Base-by-base conservation (phyloP, 2,329 filamentous ascomycete genomes). In the Scedosporium dehoogii region DNA sequence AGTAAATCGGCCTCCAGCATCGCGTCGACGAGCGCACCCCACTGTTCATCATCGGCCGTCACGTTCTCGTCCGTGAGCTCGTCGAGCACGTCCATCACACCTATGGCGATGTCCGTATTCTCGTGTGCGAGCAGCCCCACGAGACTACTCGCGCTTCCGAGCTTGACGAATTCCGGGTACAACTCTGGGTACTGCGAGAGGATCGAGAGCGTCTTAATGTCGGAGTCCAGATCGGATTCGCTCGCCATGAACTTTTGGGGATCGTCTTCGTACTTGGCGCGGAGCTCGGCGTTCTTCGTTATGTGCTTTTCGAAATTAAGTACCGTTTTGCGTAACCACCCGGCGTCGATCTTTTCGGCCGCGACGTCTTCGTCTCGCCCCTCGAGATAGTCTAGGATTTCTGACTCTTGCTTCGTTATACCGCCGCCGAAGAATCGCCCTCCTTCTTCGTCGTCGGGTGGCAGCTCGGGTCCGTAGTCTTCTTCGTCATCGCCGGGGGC, bases 1-100 rank as follows among this genome's bases (percentile, higher is more conserved):
- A 94, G 73, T 10, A 96, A 74, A 71, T 94, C 90, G 1, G 88
- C 85, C 51, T 86, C 83, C 4, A 88, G 70, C 69, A 87, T 73
- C 3, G 80, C 85, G 72, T 84, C 85, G 0, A 92, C 91, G 7
- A 99, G 76, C 1, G 76, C 79, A 64, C 89, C 85, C 91, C 92
- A 97, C 69, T 97, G 86, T 62, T 85, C 85, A 68, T 92, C 87
- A 64, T 88, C 85, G 2, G 90, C 91, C 51, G 87, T 82, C 2
- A 96, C 91, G 70, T 97, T 93, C 71, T 99, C 92, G 69, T 97
- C 94, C 14, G 91, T 96, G 67, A 97, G 78, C 76, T 99, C 94
- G 62, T 85, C 87, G 59, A 99, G 85, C 57, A 97, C 90, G 76
- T 97, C 90, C 59, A 96, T 87, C 0, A 89, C 90, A 66, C 89